Conservation (phyloP, 768 basidiomycete species). For the Phylloporus rhodoxanthus region DNA sequence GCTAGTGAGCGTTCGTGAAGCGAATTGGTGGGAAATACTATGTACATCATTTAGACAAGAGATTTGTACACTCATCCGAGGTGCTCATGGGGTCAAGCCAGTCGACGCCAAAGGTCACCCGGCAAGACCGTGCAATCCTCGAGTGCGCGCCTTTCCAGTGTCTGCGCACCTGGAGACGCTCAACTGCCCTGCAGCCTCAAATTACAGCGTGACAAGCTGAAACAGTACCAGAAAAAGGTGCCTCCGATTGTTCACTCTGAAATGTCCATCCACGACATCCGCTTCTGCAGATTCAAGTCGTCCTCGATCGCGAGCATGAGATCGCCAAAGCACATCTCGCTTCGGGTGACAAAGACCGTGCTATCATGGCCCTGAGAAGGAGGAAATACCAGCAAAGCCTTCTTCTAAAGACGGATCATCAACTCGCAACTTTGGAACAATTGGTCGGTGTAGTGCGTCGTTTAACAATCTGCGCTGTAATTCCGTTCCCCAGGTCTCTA, state of each 20-base stretch:
- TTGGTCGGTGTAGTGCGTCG: constrained; percentile 47
- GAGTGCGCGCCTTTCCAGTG: constrained; percentile 57
- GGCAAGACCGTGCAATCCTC: constrained; percentile 90
- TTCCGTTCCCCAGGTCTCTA: constrained; percentile 64
- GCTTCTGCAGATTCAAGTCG: constrained; percentile 63
- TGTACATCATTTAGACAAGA: neutral
- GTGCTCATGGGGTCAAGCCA: constrained; percentile 60
- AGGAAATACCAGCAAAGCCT: constrained; percentile 92
- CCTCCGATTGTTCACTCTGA: constrained; percentile 9
- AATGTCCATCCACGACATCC: neutral
- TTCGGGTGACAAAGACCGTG: constrained; percentile 80
- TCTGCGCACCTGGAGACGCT: constrained; percentile 15
- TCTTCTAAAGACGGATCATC: constrained; percentile 80
- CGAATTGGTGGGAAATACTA: constrained; percentile 16
- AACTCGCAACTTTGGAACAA: constrained; percentile 84
- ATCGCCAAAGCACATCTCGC: constrained; percentile 82
- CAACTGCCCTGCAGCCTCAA: constrained; percentile 62
- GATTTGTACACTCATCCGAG: neutral
- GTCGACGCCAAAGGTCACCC: constrained; percentile 82
- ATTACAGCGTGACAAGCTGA: constrained; percentile 91
- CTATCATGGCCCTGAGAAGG: constrained; percentile 79
- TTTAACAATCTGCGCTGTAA: neutral
- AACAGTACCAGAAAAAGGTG: constrained; percentile 93
- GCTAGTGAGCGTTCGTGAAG: neutral
- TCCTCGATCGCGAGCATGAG: constrained; percentile 82